A percentile compares a stretch with the other conserved stretches of the same genome.
Evolutionary conservation across 1,284 basidiomycete genomes (phyloP).

Genomic region (Uromyces viciae-fabae): DNA sequence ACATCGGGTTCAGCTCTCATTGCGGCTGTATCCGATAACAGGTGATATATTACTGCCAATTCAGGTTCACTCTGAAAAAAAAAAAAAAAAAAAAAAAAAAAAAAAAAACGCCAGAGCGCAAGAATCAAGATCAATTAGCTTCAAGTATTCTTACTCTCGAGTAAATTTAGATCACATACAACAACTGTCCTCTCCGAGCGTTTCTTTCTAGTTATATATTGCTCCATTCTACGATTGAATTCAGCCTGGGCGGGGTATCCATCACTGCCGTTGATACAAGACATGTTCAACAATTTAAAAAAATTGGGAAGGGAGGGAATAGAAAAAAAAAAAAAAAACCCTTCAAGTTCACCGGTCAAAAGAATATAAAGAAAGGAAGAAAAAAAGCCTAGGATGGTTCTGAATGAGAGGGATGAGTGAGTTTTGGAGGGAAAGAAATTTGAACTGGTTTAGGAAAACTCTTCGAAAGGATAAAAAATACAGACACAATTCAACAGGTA

Average conservation of each 20-base stretch:
- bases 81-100: neutral
- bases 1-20: slow-evolving; percentile 39
- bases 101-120: neutral
- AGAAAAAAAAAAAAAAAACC: neutral
- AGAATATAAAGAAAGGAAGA: neutral
- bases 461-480: too few relatives aligned
- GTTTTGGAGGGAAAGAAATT: too few relatives aligned
- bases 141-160: neutral
- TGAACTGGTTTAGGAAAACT: too few relatives aligned
- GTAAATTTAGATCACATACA: slow-evolving; percentile 15
- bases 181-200: slow-evolving; percentile 43
- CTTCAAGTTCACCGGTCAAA: too few relatives aligned
- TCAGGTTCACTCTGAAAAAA: slow-evolving; percentile 29
- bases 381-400: too few relatives aligned
- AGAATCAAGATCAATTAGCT: neutral
- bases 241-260: slow-evolving; percentile 36
- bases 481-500: too few relatives aligned
- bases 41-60: slow-evolving; percentile 30
- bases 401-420: too few relatives aligned
- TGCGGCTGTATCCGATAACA: slow-evolving; percentile 33
- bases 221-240: slow-evolving; percentile 40
- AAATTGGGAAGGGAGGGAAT: neutral
- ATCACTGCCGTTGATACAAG: slow-evolving; percentile 40
- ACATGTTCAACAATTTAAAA: slow-evolving; percentile 25
- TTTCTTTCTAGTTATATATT: slow-evolving; percentile 38